Evolutionary conservation across 495 filamentous ascomycete species (phyloP).

Genomic region (Amphirosellinia nigrospora): DNA sequence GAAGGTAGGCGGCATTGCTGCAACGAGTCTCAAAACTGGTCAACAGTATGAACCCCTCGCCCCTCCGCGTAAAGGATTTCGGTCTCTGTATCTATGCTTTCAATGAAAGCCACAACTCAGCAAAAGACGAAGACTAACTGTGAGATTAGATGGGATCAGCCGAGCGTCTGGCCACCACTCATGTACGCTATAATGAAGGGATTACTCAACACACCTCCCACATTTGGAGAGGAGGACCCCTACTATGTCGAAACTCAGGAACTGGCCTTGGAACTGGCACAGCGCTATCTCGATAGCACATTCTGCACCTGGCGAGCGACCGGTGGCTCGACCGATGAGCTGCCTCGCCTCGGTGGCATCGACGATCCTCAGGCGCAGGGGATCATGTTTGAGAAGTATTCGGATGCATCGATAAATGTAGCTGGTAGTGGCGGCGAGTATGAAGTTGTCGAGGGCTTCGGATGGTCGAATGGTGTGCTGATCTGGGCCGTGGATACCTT

Average conservation of each 20-base stretch:
- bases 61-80: neutral
- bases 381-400: constrained; percentile 60
- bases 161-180: constrained; percentile 58
- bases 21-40: constrained; percentile 52
- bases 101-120: neutral
- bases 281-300: constrained; percentile 57
- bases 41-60: constrained; percentile 42
- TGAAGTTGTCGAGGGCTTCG: constrained; percentile 58
- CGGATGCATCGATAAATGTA: constrained; percentile 52
- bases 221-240: constrained; percentile 52
- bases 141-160: constrained; percentile 50
- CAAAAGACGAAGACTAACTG: neutral
- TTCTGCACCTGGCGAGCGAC: constrained; percentile 60
- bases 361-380: constrained; percentile 39
- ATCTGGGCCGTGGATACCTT: constrained; percentile 57
- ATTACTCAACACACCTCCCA: constrained; percentile 52
- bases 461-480: constrained; percentile 60
- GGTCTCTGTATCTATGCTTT: neutral
- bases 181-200: constrained; percentile 56
- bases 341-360: constrained; percentile 50
- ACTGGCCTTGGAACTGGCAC: constrained; percentile 48
- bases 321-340: constrained; percentile 51
- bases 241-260: constrained; percentile 47
- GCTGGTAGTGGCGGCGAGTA: constrained; percentile 59
- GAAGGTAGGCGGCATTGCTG: constrained; percentile 50